Evolutionary conservation across 169 alveolate genomes (phyloP).

Genomic region (Ophryocystis elektroscirrha): DNA sequence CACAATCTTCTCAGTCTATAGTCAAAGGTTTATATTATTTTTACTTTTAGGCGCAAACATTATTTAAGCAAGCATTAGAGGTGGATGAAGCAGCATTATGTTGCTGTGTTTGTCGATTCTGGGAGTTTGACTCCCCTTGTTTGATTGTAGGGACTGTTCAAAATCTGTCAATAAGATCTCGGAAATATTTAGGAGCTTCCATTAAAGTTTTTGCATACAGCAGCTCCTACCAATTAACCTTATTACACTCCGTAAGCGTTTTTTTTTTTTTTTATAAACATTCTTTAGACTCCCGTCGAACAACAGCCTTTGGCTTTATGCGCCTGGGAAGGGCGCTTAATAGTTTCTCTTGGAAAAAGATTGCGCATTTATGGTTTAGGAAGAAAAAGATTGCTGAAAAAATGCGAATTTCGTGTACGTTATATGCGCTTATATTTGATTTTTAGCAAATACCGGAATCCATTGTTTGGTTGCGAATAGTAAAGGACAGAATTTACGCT

Average conservation of each 20-base stretch:
- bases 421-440: background rate
- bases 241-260: background rate
- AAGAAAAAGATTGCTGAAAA: constrained; percentile 73
- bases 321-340: constrained; percentile 66
- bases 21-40: background rate
- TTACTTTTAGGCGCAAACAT: constrained; percentile 23
- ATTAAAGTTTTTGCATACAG: background rate
- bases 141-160: constrained; percentile 72
- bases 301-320: constrained; percentile 68
- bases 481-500: constrained; percentile 67
- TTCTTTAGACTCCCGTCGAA: constrained; percentile 60
- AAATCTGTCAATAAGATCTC: constrained; percentile 37
- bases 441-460: constrained; percentile 35
- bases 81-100: constrained; percentile 77
- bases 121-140: constrained; percentile 48
- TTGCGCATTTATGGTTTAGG: constrained; percentile 87
- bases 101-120: constrained; percentile 53
- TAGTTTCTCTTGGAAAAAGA: constrained; percentile 61
- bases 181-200: constrained; percentile 7
- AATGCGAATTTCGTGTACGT: constrained; percentile 66
- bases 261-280: background rate
- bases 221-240: background rate
- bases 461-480: constrained; percentile 40
- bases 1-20: background rate
- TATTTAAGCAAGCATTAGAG: constrained; percentile 59